phyloP scores from a whole-genome alignment of 2,329 filamentous ascomycete species.

The Fusarium tuaranense region DNA sequence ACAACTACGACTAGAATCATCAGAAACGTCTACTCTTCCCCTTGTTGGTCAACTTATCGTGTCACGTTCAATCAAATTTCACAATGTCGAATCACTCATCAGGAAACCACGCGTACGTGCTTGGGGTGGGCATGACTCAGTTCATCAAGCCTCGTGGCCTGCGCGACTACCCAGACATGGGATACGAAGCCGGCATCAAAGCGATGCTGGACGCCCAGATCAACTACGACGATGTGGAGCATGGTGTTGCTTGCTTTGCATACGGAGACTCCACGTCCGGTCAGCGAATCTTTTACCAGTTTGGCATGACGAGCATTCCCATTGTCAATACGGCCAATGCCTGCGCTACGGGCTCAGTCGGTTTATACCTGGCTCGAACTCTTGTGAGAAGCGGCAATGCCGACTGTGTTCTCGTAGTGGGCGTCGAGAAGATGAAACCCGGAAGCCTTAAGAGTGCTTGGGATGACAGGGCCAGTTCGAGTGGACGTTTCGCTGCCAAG shows the following conservation, averaged over 20 bases:
- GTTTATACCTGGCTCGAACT: conserved; percentile 84
- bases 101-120: not conserved
- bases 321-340: conserved; percentile 99
- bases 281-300: conserved; percentile 98
- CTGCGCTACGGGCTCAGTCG: conserved; percentile 95
- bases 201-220: conserved; percentile 88
- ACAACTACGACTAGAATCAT: too few species aligned
- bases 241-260: conserved; percentile 95
- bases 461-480: conserved; percentile 86
- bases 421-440: conserved; percentile 98
- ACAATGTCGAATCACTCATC: not conserved
- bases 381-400: conserved; percentile 84
- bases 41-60: not conserved
- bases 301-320: conserved; percentile 96
- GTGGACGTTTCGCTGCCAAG: conserved; percentile 69
- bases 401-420: conserved; percentile 92
- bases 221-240: conserved; percentile 96
- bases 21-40: not conserved
- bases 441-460: conserved; percentile 86
- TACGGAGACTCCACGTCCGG: conserved; percentile 96
- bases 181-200: conserved; percentile 92
- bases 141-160: conserved; percentile 88
- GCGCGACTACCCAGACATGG: conserved; percentile 93
- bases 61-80: not conserved
- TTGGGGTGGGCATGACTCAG: conserved; percentile 13